These are phyloP conservation scores for Phellinidium pouzarii DNA, from an alignment of 1,284 basidiomycete genomes.

Conservation along the genomic window DNA sequence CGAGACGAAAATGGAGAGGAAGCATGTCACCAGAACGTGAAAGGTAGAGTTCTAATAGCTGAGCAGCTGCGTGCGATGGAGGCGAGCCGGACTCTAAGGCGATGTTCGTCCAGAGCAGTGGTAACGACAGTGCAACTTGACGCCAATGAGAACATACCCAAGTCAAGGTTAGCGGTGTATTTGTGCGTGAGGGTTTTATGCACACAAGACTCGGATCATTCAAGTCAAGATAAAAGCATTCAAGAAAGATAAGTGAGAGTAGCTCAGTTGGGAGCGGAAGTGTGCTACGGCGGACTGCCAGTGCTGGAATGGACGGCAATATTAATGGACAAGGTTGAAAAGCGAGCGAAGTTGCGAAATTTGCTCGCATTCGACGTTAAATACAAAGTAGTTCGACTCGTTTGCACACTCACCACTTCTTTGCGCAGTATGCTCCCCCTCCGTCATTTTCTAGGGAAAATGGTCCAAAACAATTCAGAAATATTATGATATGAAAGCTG, in stretches of 20 bases:
- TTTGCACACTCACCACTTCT: too few species aligned
- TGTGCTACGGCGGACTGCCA: too few species aligned
- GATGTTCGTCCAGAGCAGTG: slow-evolving; percentile 11
- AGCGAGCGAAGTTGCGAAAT: too few species aligned
- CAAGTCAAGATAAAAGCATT: background rate
- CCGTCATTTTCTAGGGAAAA: too few species aligned
- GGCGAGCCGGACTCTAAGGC: background rate
- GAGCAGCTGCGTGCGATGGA: background rate
- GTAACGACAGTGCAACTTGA: slow-evolving; percentile 4
- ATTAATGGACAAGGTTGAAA: too few species aligned
- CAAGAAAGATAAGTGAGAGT: slow-evolving; percentile 9
- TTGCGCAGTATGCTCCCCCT: too few species aligned
- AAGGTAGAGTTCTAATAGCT: slow-evolving; percentile 7
- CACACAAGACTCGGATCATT: background rate
- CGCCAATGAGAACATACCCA: slow-evolving; percentile 14
- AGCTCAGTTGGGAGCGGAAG: slow-evolving; percentile 7
- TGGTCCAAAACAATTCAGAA: too few species aligned
- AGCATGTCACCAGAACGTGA: slow-evolving; percentile 4
- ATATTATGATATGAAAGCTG: too few species aligned
- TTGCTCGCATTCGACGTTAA: too few species aligned
- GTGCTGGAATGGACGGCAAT: too few species aligned
- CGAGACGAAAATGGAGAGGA: slow-evolving; percentile 3
- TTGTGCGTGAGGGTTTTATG: background rate
- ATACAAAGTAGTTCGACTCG: too few species aligned
- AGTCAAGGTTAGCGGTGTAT: slow-evolving; percentile 8